phyloP scores from a whole-genome alignment of 768 basidiomycete species.

The Mycena chlorophos region DNA sequence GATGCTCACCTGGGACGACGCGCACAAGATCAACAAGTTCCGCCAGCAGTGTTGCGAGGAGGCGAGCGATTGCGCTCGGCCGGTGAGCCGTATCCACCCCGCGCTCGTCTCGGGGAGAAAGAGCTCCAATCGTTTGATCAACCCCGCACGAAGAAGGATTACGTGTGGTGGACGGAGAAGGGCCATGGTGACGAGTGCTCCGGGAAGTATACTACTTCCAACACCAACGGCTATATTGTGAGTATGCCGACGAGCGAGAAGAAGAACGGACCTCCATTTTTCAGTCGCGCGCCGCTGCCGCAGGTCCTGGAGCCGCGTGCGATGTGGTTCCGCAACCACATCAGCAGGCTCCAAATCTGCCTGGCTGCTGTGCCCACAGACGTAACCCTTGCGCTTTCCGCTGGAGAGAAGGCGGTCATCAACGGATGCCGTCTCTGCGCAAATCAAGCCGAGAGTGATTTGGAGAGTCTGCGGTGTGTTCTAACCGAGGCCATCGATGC shows the following conservation, averaged over 20 bases:
- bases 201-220: background rate
- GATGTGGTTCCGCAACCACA: background rate
- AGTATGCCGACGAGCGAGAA: background rate
- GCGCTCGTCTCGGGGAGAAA: background rate
- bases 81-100: background rate
- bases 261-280: background rate
- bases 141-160: background rate
- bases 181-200: background rate
- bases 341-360: background rate
- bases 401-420: background rate
- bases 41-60: background rate
- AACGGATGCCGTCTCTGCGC: background rate
- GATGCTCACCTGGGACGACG: background rate
- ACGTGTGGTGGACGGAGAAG: conserved; percentile 1
- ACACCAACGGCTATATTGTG: background rate
- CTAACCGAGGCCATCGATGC: background rate
- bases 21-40: background rate
- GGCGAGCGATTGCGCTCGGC: background rate
- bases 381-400: background rate
- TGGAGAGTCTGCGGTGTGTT: background rate
- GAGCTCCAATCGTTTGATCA: background rate
- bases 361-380: background rate
- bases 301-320: background rate
- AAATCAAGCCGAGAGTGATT: background rate
- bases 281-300: background rate